phyloP scores from a whole-genome alignment of 176 grass and related monocot genomes.

The Lolium perenne region DNA sequence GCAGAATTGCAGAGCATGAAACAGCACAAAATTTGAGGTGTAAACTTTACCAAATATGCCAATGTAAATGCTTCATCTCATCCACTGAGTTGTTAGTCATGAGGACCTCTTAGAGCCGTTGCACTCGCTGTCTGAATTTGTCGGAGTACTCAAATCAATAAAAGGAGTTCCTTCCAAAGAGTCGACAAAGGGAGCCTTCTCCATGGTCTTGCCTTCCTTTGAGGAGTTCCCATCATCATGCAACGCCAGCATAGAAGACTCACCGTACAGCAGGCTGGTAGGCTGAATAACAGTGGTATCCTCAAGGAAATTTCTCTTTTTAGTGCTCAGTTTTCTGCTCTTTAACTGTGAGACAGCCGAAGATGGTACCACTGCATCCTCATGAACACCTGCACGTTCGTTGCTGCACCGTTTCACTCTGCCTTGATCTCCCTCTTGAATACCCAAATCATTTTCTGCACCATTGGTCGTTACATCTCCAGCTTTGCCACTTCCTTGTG shows the following conservation, averaged over 20 bases:
- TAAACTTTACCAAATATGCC: slow-evolving; percentile 12
- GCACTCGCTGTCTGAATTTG: slow-evolving; percentile 31
- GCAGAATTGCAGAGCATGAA: slow-evolving; percentile 24
- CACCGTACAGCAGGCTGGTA: background rate
- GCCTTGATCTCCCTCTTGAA: background rate
- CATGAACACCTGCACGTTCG: background rate
- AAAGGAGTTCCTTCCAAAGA: background rate
- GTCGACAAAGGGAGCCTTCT: background rate
- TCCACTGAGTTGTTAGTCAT: background rate
- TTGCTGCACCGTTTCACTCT: background rate
- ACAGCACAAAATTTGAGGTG: background rate
- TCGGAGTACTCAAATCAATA: slow-evolving; percentile 31
- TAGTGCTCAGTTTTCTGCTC: background rate
- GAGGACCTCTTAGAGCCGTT: background rate
- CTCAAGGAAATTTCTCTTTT: background rate
- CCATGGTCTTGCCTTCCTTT: slow-evolving; percentile 1
- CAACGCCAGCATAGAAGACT: background rate
- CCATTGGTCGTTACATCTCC: background rate
- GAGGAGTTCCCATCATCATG: background rate
- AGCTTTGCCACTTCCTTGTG: background rate
- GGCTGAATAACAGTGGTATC: background rate
- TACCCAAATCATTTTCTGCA: slow-evolving; percentile 1
- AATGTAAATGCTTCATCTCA: background rate
- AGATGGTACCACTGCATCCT: background rate
- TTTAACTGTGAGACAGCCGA: background rate